Evolutionary conservation across 768 basidiomycete genomes (phyloP).

Genomic region (Cystobasidium onofrii): DNA sequence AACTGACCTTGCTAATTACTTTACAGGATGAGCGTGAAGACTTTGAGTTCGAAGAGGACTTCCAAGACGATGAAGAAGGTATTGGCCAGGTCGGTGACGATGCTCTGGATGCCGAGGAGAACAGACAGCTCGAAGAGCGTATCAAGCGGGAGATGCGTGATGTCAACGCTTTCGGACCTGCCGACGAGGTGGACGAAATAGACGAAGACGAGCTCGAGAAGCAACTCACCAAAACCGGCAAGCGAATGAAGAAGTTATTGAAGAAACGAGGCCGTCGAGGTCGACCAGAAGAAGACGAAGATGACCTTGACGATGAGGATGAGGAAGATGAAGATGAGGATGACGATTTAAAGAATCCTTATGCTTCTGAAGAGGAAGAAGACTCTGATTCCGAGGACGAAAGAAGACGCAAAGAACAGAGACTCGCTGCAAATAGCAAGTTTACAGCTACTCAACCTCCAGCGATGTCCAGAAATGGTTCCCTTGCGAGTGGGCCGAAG

Average conservation of each 20-base stretch:
- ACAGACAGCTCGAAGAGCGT: slow-evolving; percentile 19
- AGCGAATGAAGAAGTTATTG: slow-evolving; percentile 5
- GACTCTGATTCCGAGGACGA: slow-evolving; percentile 18
- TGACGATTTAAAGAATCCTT: slow-evolving; percentile 21
- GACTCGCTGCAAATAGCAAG: not conserved
- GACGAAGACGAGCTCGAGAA: slow-evolving; percentile 4
- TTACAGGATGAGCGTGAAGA: slow-evolving; percentile 19
- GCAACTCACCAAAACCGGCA: slow-evolving; percentile 17
- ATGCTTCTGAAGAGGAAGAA: slow-evolving; percentile 16
- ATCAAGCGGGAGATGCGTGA: slow-evolving; percentile 26
- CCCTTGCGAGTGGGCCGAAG: not conserved
- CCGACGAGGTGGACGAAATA: not conserved
- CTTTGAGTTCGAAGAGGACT: slow-evolving; percentile 28
- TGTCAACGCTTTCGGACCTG: not conserved
- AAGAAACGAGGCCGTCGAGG: slow-evolving; percentile 22
- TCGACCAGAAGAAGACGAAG: slow-evolving; percentile 23
- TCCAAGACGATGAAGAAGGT: slow-evolving; percentile 30
- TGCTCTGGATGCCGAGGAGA: slow-evolving; percentile 21
- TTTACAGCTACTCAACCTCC: slow-evolving; percentile 1
- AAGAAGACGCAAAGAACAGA: not conserved
- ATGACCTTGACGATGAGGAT: slow-evolving; percentile 23
- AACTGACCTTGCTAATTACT: not conserved
- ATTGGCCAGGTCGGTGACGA: slow-evolving; percentile 29
- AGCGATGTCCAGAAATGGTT: not conserved
- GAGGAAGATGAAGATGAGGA: slow-evolving; percentile 15